These are phyloP conservation scores for Acer negundo DNA, from an alignment of 345 rosid species.

Conservation along the genomic window DNA sequence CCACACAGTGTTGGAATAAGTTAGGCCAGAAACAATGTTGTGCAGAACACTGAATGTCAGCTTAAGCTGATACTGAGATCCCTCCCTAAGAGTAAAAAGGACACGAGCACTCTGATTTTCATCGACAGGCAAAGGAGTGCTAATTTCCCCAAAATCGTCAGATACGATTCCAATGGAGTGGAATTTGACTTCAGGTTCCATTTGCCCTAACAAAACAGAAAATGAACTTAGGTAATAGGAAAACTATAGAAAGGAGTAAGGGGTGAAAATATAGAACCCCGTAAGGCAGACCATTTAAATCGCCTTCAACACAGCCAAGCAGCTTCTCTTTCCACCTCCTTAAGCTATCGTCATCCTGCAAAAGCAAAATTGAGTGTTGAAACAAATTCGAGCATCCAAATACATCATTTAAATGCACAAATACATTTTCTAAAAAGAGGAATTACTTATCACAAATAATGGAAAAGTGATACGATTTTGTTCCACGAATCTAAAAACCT, in stretches of 20 bases:
- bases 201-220: conserved; percentile 38
- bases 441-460: neutral
- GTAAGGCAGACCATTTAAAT: conserved; percentile 38
- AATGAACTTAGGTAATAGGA: neutral
- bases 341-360: conserved; percentile 84
- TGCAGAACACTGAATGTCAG: conserved; percentile 49
- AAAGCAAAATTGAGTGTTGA: conserved; percentile 17
- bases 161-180: conserved; percentile 53
- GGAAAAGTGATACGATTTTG: neutral
- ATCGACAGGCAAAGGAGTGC: conserved; percentile 42
- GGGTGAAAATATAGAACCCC: neutral
- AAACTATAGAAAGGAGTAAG: neutral
- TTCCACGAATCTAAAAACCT: neutral
- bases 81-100: conserved; percentile 48
- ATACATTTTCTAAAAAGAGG: neutral
- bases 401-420: neutral
- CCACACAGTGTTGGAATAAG: conserved; percentile 52
- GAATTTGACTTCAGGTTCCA: conserved; percentile 59
- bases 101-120: conserved; percentile 27
- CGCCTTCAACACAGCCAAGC: conserved; percentile 59
- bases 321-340: conserved; percentile 84
- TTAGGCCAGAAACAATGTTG: conserved; percentile 58
- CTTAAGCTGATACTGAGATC: conserved; percentile 51
- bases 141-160: conserved; percentile 45
- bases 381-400: conserved; percentile 2